Evolutionary conservation across 2,329 filamentous ascomycete genomes (phyloP).

Genomic region (Nectriaceae sp.): DNA sequence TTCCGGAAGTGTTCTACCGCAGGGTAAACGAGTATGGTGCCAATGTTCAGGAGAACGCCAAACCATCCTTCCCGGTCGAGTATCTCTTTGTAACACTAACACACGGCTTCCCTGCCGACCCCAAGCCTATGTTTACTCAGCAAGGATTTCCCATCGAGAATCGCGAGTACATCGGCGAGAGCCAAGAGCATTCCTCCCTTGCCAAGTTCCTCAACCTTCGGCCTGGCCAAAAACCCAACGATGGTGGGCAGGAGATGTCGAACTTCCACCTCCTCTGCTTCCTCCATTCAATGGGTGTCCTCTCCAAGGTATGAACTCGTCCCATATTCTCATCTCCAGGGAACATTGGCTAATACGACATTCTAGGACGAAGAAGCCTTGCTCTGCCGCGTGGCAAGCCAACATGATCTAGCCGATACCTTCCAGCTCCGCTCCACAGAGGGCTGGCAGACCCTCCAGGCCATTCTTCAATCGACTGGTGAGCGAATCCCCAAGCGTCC

Average conservation of each 20-base stretch:
- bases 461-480: conserved; percentile 95
- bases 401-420: conserved; percentile 77
- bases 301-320: conserved; percentile 70
- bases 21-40: conserved; percentile 95
- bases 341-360: conserved; percentile 10
- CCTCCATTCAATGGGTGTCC: conserved; percentile 75
- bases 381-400: conserved; percentile 80
- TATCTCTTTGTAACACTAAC: conserved; percentile 95
- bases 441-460: conserved; percentile 92
- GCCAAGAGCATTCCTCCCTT: conserved; percentile 73
- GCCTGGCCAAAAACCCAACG: conserved; percentile 58
- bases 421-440: conserved; percentile 82
- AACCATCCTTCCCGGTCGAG: conserved; percentile 93
- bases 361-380: conserved; percentile 83
- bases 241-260: conserved; percentile 70
- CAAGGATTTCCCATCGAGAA: conserved; percentile 88
- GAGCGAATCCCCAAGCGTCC: conserved; percentile 85
- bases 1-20: conserved; percentile 96
- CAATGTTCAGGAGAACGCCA: conserved; percentile 96
- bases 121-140: conserved; percentile 74
- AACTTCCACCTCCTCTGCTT: conserved; percentile 96
- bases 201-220: conserved; percentile 68
- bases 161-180: conserved; percentile 80
- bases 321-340: background rate
- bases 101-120: conserved; percentile 86